These are phyloP conservation scores for Aspergillus brasiliensis DNA, from an alignment of 2,329 filamentous ascomycete genomes.

Conservation along the genomic window DNA sequence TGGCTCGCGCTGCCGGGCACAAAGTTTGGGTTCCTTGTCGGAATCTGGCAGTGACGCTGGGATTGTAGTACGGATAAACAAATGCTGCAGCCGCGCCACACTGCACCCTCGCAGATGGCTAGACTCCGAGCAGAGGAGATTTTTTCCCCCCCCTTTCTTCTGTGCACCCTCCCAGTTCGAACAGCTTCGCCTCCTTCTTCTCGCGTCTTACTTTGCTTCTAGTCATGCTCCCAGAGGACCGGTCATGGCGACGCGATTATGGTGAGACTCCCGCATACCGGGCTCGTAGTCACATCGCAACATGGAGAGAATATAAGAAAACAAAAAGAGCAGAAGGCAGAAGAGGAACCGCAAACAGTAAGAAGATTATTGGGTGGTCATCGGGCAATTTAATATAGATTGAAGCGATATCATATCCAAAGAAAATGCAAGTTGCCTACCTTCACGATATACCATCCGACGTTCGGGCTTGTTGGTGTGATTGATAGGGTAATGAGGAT, in stretches of 20 bases:
- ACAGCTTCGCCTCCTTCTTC: neutral
- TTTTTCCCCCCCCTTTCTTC: too few relatives aligned
- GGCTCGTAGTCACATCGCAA: neutral
- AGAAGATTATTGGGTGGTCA: neutral
- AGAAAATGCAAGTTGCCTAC: conserved; percentile 23
- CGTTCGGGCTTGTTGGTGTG: conserved; percentile 18
- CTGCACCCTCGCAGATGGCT: neutral
- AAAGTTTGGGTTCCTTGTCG: conserved; percentile 20
- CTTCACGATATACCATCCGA: conserved; percentile 28
- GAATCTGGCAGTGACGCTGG: conserved; percentile 6
- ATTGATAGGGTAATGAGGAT: conserved; percentile 12
- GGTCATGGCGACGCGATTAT: neutral
- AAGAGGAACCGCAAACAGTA: neutral
- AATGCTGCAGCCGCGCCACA: neutral
- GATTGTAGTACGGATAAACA: conserved; percentile 15
- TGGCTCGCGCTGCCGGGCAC: conserved; percentile 17
- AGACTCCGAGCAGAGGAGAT: neutral
- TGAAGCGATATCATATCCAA: neutral
- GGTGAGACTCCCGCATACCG: neutral
- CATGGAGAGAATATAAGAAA: neutral
- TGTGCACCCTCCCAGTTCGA: neutral
- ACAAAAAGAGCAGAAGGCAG: conserved; percentile 3
- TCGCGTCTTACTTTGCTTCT: neutral
- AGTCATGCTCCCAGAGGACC: neutral
- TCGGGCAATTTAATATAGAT: neutral